Base-by-base conservation (phyloP, 176 grass and related monocot genomes). In the Typha latifolia region DNA sequence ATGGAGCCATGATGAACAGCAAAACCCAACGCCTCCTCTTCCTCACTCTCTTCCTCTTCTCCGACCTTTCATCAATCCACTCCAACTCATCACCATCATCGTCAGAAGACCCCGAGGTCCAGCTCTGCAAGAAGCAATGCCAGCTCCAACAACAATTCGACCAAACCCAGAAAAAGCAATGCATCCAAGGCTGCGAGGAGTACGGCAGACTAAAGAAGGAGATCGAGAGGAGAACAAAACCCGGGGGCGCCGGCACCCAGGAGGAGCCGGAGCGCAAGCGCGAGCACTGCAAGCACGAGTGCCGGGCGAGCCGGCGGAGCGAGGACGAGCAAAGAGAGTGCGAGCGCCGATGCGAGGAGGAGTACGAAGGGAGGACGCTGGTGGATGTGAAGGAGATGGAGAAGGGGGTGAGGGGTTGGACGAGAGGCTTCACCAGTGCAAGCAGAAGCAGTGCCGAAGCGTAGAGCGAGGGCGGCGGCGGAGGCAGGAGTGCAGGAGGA, bases 91-190 rank as follows among this genome's bases (percentile, higher is more conserved):
- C 51, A 56, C 51, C 51, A 1, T 56, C 51, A 10, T n/a, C 51
- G 34, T 13, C 59, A 14, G 70, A 74, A 57, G 78, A 74, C 57
- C 62, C 51, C 27, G 78, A 69, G 63, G 62, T 69, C 27, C 59
- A 49, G 20, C 78, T 80, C 37, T 80, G 78, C 70, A 80, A 74
- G 69, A 10, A 61, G 49, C 32, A 80, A 10, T 80, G 77, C 69
- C 2, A 32, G 13, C 65, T 19, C 12, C 69, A 80, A 27, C 78
- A 74, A 51, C 70, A 80, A 51, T 80, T 74, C 47, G 52, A 68
- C 14, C 19, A 68, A 27, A 15, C 3, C 61, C 51, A 80, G 27
- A 49, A 51, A 48, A 5, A 19, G 12, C 18, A 34, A 11, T 62
- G 70, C 23, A 14, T 49, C 27, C 32, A 32, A 2, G 20, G 18